phyloP scores from a whole-genome alignment of 805 yeast genomes.

The Cyberlindnera xishuangbannaensis region DNA sequence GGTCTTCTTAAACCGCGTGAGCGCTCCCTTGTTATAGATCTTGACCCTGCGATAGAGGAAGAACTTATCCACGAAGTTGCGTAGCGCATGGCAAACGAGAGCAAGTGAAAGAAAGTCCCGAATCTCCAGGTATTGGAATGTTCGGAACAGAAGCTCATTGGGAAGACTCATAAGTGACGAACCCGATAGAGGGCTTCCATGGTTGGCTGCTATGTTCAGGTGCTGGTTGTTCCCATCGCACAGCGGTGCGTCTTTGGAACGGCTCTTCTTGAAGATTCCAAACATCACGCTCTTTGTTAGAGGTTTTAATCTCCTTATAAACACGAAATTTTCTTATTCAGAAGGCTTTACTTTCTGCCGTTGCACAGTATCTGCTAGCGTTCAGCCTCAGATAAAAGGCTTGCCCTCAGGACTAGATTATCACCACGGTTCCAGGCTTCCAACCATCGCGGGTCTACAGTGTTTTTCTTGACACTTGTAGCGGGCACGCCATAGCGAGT shows the following conservation, averaged over 20 bases:
- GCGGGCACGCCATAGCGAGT: no score
- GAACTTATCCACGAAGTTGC: slow-evolving; percentile 30
- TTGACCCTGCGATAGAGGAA: slow-evolving; percentile 32
- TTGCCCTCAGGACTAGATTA: no score
- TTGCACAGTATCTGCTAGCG: no score
- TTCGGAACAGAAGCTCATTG: slow-evolving; percentile 34
- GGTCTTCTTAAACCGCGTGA: slow-evolving; percentile 31
- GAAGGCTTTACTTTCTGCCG: neutral
- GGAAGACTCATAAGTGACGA: slow-evolving; percentile 34
- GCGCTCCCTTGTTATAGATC: slow-evolving; percentile 20
- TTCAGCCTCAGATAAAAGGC: no score
- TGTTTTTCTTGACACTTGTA: no score
- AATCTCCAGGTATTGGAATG: slow-evolving; percentile 26
- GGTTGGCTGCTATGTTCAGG: neutral
- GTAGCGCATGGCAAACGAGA: slow-evolving; percentile 33
- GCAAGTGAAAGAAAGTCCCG: slow-evolving; percentile 27
- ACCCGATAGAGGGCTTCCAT: neutral
- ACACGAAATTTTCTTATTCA: neutral
- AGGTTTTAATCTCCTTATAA: no score
- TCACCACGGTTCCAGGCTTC: no score
- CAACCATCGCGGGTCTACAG: no score
- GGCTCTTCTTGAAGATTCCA: slow-evolving; percentile 3
- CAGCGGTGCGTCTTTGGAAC: slow-evolving; percentile 1
- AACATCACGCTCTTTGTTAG: no score
- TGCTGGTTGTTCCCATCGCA: neutral